A percentile compares a stretch with the other conserved stretches of the same genome.
Conservation (phyloP, 306 rosid species). For the Rosa rugosa region DNA sequence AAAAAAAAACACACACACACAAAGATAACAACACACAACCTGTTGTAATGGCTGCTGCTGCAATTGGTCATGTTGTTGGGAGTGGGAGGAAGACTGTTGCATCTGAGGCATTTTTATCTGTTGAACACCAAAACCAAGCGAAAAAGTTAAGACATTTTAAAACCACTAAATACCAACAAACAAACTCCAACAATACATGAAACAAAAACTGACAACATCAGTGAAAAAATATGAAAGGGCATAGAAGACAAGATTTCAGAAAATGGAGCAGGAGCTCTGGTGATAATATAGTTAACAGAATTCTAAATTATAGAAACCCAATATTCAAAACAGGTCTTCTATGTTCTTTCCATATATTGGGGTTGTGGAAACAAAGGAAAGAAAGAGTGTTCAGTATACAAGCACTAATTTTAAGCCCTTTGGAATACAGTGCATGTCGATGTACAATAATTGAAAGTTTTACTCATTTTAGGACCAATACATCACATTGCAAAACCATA, state of each 20-base stretch:
- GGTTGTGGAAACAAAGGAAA: background rate
- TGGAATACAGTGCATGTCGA: background rate
- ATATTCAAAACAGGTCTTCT: background rate
- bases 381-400: background rate
- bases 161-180: background rate
- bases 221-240: background rate
- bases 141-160: background rate
- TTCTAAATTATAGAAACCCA: conserved; percentile 4
- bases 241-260: background rate
- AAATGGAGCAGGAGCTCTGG: conserved; percentile 1
- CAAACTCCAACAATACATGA: background rate
- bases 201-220: background rate
- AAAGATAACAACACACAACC: conserved; percentile 40
- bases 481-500: background rate
- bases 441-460: conserved; percentile 1
- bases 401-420: background rate
- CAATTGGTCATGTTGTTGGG: conserved; percentile 81
- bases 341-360: background rate
- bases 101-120: conserved; percentile 79
- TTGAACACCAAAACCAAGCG: conserved; percentile 31
- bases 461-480: background rate
- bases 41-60: conserved; percentile 79
- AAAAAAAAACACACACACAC: background rate
- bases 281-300: background rate
- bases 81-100: conserved; percentile 74